Evolutionary conservation across 352 stramenopile species (phyloP), one percentile per base, ranked within the genome.

Genomic region (Globisporangium canariense): DNA sequence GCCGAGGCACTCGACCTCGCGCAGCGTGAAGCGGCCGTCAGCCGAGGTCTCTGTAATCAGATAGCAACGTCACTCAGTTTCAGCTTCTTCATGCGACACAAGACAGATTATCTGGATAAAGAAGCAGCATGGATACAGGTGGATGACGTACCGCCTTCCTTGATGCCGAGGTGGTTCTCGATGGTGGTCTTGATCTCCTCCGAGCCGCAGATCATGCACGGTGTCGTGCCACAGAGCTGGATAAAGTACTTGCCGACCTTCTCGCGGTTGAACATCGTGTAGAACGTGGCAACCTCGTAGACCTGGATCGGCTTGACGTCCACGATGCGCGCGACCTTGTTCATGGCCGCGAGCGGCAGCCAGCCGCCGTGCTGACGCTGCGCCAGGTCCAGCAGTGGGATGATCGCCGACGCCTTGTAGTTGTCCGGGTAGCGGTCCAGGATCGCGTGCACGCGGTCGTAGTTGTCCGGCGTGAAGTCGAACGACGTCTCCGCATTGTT

Each of bases 111-210:
- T 50, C 43, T 25, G 14, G n/a, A 43, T 55, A 8, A 14, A 65
- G 13, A 14, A 65, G 49, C 38, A 47, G 25, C 32, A 11, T 4
- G 10, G 34, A 40, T 11, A 52, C 11, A 34, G 13, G 18, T 38
- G 18, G 13, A 18, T 30, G 18, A 58, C 60, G 49, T 58, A 88
- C 97, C 88, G 66, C 96, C 96, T 70, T 98, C 93, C 73, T 99
- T 98, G 73, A 99, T 99, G 64, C 94, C 91, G 28, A 99, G 81
- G 77, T 99, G 86, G 50, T 98, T 82, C 71, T 98, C 89, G 70
- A 99, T 99, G 43, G 96, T 98, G 76, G 97, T 93, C 81, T 98
- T 99, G 79, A 99, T 99, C 79, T 99, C 97, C 79, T 99, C 94
- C 51, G 92, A 97, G 55, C 98, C 98, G 74, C 96, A 99, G 72